Evolutionary conservation across 1,139 yeast species (phyloP).

Genomic region (Suhomyces taliae): DNA sequence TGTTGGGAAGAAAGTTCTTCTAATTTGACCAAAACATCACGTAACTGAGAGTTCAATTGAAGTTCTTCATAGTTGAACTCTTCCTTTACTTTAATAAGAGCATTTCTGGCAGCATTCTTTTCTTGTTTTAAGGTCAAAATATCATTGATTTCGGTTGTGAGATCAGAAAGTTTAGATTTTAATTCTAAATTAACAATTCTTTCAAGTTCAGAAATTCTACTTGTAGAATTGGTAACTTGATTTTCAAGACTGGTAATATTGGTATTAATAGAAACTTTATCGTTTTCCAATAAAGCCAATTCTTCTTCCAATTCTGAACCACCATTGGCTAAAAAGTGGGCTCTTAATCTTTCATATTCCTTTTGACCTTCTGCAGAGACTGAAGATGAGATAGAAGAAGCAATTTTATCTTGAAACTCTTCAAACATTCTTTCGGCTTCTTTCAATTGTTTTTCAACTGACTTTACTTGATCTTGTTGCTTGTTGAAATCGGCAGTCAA

Average conservation of each 20-base stretch:
- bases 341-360: conserved; percentile 63
- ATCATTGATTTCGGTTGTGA: conserved; percentile 33
- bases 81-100: conserved; percentile 47
- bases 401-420: conserved; percentile 41
- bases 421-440: conserved; percentile 45
- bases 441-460: conserved; percentile 48
- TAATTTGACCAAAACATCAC: conserved; percentile 59
- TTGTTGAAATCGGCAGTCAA: conserved; percentile 52
- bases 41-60: conserved; percentile 61
- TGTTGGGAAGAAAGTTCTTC: conserved; percentile 75
- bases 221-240: conserved; percentile 44
- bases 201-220: conserved; percentile 39
- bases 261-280: conserved; percentile 42
- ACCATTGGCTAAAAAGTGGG: conserved; percentile 53
- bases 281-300: conserved; percentile 42
- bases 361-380: conserved; percentile 53
- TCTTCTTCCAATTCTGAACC: conserved; percentile 62
- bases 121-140: conserved; percentile 35
- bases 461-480: conserved; percentile 47
- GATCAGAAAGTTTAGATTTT: conserved; percentile 33
- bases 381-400: conserved; percentile 23
- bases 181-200: conserved; percentile 33
- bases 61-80: conserved; percentile 49
- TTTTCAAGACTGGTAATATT: conserved; percentile 42
- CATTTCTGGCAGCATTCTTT: conserved; percentile 42